Conservation (phyloP, 2,329 filamentous ascomycete species). For the Penicillium rolfsii region DNA sequence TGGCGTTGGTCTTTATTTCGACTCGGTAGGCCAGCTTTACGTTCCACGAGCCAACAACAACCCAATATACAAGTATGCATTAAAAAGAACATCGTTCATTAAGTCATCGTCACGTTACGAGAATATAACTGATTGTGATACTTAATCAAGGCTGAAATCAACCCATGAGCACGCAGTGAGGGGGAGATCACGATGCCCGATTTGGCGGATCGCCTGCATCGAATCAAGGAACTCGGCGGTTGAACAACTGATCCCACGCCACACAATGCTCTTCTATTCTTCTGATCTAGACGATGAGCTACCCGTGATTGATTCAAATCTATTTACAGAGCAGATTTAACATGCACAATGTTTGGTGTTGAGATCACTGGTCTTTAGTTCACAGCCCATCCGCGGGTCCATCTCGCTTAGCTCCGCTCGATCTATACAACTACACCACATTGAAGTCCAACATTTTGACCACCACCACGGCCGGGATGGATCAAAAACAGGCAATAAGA, state of each 20-base stretch:
- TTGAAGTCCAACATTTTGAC: constrained; percentile 3
- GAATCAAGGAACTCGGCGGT: constrained; percentile 15
- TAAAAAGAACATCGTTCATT: background rate
- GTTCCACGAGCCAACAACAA: background rate
- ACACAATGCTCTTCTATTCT: background rate
- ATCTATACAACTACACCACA: constrained; percentile 13
- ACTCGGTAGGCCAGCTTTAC: background rate
- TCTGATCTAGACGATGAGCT: background rate
- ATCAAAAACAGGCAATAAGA: background rate
- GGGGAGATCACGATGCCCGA: constrained; percentile 5
- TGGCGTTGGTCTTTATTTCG: background rate
- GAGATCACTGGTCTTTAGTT: constrained; percentile 16
- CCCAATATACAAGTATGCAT: background rate
- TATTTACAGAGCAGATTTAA: background rate
- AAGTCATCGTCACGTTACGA: too few relatives aligned
- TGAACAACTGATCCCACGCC: constrained; percentile 15
- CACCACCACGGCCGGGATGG: background rate
- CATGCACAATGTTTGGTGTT: background rate
- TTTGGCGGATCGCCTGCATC: constrained; percentile 8
- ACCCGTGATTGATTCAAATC: background rate
- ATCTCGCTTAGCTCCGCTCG: constrained; percentile 19
- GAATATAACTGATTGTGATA: too few relatives aligned
- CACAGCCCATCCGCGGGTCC: background rate
- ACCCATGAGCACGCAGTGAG: background rate
- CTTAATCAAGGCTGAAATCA: background rate